Evolutionary conservation across 163 green algal genomes (phyloP), one percentile per base, ranked within the genome.

Genomic region (Scenedesmus sp.): DNA sequence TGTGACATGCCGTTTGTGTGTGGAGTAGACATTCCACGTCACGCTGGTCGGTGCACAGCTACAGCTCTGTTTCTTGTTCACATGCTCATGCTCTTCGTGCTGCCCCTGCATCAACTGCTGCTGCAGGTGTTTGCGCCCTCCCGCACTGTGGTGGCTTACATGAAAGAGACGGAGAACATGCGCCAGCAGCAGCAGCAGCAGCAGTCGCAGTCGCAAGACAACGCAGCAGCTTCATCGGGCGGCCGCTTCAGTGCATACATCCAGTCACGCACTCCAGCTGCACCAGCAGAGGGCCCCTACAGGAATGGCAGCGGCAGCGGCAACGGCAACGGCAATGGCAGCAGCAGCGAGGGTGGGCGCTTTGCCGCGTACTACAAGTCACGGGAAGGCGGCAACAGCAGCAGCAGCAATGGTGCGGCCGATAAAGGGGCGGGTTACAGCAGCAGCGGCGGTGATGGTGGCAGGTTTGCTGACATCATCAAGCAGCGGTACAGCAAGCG

Each of bases 131-230:
- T 91, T 59, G 57, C 74, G 8, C 90, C 90, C 46, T 88, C 90
- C 4, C 85, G 90, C 85, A 93, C 90, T 52, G 76, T 91, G 23
- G 86, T 91, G 77, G 90, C 76, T 0, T 91, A 91, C 64, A 54
- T 70, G 18, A 79, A 67, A 55, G 82, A 57, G 15, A 82, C 6
- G 12, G 89, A 92, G 59, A 46, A 77, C 23, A 34, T 34, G 60
- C 76, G 77, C 46, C 55, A 84, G 64, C 88, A 88, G 60, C 74
- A 62, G 88, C 86, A 54, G 52, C 88, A 79, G 20, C 81, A 34
- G 46, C 46, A 64, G 64, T 16, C 81, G 46, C 46, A 64, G 64
- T 16, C 81, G 79, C 66, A 81, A n/a, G 46, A 46, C 87, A 54
- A 46, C 56, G n/a, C 87, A 55, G 57, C 87, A 79, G 84, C 8